These are phyloP conservation scores for Lentinula aciculospora DNA, from an alignment of 768 basidiomycete genomes.

Conservation along the genomic window DNA sequence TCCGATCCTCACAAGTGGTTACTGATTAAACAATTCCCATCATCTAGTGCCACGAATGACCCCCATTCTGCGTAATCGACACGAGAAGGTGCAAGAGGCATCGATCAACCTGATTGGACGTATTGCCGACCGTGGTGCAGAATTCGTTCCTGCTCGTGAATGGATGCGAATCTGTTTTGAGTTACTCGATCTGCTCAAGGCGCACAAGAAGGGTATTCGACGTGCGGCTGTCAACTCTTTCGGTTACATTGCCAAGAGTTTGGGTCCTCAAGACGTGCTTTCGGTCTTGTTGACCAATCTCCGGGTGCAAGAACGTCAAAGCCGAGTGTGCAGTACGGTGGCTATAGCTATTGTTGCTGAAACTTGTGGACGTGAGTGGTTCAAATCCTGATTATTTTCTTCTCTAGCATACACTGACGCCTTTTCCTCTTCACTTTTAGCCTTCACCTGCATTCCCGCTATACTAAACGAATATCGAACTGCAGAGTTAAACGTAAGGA, in stretches of 20 bases:
- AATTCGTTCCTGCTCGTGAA: constrained; percentile 96
- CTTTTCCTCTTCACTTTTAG: constrained; percentile 24
- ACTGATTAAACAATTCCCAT: background rate
- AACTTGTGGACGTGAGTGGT: constrained; percentile 72
- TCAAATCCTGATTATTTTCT: background rate
- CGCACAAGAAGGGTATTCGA: constrained; percentile 98
- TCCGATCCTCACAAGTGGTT: background rate
- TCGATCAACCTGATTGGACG: constrained; percentile 99
- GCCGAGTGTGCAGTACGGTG: constrained; percentile 96
- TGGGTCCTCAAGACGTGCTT: constrained; percentile 97
- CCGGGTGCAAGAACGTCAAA: constrained; percentile 97
- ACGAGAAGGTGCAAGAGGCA: constrained; percentile 99
- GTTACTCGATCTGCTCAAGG: constrained; percentile 91
- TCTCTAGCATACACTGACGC: constrained; percentile 7
- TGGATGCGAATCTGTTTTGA: constrained; percentile 99
- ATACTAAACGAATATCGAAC: constrained; percentile 99
- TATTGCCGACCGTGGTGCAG: constrained; percentile 98
- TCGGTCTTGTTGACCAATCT: constrained; percentile 94
- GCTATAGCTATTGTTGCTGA: constrained; percentile 96
- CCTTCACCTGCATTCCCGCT: constrained; percentile 98
- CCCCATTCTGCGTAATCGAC: constrained; percentile 97
- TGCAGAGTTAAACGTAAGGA: constrained; percentile 96
- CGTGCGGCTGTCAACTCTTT: constrained; percentile 99
- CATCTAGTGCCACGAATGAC: constrained; percentile 94
- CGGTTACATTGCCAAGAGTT: constrained; percentile 98